Percentiles rank a stretch among this genome's conserved stretches.
phyloP scores from a whole-genome alignment of 2,329 filamentous ascomycete genomes.

The Ophiocordyceps camponoti-saundersi region DNA sequence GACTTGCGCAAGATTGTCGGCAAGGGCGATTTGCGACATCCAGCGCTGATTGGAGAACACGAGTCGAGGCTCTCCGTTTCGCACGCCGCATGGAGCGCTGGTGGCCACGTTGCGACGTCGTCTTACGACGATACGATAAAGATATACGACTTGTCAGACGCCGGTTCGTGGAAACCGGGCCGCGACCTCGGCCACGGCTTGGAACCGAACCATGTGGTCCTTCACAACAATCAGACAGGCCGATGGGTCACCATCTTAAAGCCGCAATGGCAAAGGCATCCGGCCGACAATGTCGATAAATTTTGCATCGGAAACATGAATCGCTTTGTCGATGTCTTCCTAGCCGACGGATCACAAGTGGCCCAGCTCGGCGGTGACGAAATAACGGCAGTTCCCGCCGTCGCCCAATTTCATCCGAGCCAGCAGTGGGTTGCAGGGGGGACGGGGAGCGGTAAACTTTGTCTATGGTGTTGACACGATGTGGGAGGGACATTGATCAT shows the following conservation, averaged over 20 bases:
- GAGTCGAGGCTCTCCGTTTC: slow-evolving; percentile 72
- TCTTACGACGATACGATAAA: slow-evolving; percentile 94
- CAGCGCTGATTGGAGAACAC: slow-evolving; percentile 64
- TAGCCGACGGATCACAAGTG: slow-evolving; percentile 65
- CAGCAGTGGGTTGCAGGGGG: slow-evolving; percentile 86
- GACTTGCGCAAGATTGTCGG: slow-evolving; percentile 67
- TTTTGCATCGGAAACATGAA: slow-evolving; percentile 97
- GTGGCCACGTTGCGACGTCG: slow-evolving; percentile 75
- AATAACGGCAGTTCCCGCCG: slow-evolving; percentile 87
- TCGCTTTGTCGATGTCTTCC: slow-evolving; percentile 84
- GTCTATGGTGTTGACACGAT: slow-evolving; percentile 58
- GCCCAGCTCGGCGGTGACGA: slow-evolving; percentile 77
- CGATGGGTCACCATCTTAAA: slow-evolving; percentile 75
- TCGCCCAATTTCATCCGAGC: slow-evolving; percentile 76
- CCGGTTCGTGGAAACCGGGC: slow-evolving; percentile 40
- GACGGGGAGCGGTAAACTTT: slow-evolving; percentile 82
- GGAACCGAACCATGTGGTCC: slow-evolving; percentile 49
- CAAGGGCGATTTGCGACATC: slow-evolving; percentile 40
- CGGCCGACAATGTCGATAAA: slow-evolving; percentile 64
- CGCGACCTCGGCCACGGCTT: slow-evolving; percentile 44
- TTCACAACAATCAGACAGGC: slow-evolving; percentile 91
- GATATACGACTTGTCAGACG: slow-evolving; percentile 61
- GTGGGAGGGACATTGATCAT: no score
- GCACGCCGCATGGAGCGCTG: slow-evolving; percentile 77
- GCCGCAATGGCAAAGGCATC: slow-evolving; percentile 76